phyloP scores from a whole-genome alignment of 1,284 basidiomycete genomes.

The Heterobasidion annosum region DNA sequence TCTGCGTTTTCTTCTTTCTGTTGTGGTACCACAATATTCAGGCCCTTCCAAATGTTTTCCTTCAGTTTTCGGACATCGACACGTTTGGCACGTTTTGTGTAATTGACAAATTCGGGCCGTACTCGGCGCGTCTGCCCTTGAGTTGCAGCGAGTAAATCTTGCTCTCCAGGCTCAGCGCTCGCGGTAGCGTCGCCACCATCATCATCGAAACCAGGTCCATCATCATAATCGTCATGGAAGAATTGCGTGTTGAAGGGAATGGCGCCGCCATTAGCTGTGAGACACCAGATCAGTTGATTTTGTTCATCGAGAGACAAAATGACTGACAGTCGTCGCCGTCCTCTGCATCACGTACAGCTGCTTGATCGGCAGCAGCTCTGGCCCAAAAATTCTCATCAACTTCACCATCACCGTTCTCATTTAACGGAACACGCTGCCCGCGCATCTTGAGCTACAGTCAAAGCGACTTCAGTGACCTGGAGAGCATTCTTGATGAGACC shows the following conservation, averaged over 20 bases:
- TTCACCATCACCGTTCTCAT: constrained; percentile 66
- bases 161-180: constrained; percentile 57
- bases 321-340: constrained; percentile 58
- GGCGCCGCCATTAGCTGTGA: constrained; percentile 36
- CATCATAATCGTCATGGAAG: constrained; percentile 91
- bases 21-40: constrained; percentile 56
- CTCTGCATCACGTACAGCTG: constrained; percentile 42
- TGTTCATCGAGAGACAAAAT: not conserved
- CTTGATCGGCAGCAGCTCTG: constrained; percentile 78
- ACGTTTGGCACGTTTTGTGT: constrained; percentile 92
- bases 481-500: constrained; percentile 17
- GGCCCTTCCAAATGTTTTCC: constrained; percentile 94
- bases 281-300: not conserved
- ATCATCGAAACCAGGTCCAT: constrained; percentile 72
- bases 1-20: constrained; percentile 29
- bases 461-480: not conserved
- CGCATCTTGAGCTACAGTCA: constrained; percentile 71
- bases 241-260: constrained; percentile 93
- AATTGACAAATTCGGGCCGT: constrained; percentile 87
- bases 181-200: constrained; percentile 39
- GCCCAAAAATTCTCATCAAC: constrained; percentile 96
- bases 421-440: constrained; percentile 48
- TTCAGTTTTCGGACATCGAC: constrained; percentile 97
- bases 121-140: constrained; percentile 75
- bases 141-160: constrained; percentile 79